These are phyloP conservation scores for Neocucurbitaria cava DNA, from an alignment of 2,329 filamentous ascomycete species.

Conservation along the genomic window DNA sequence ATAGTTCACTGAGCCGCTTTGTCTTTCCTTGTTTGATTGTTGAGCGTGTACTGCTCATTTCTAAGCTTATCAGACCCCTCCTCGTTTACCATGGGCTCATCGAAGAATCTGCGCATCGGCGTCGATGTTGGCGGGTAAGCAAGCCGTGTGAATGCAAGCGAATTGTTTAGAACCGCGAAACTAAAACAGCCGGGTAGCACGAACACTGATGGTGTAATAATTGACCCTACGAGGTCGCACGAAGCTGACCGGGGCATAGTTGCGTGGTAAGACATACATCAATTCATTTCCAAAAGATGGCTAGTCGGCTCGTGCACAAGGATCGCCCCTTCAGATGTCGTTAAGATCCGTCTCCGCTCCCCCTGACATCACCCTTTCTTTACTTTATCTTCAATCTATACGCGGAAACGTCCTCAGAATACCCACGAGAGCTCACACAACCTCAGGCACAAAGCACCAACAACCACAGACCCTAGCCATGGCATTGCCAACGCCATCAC, in stretches of 20 bases:
- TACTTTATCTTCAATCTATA: background rate
- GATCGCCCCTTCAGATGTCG: background rate
- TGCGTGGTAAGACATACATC: slow-evolving; percentile 35
- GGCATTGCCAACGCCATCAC: slow-evolving; percentile 46
- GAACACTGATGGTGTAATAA: slow-evolving; percentile 47
- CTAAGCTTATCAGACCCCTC: background rate
- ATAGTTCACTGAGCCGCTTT: background rate
- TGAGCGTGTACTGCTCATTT: background rate
- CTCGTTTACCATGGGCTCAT: slow-evolving; percentile 10
- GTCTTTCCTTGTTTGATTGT: background rate
- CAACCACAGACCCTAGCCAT: slow-evolving; percentile 47
- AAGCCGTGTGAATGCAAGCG: background rate
- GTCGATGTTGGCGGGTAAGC: slow-evolving; percentile 53
- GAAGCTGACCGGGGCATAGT: slow-evolving; percentile 40
- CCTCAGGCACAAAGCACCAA: slow-evolving; percentile 48
- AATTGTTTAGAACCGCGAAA: background rate
- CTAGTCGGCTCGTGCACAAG: background rate
- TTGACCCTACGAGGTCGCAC: slow-evolving; percentile 38
- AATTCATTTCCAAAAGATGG: no score
- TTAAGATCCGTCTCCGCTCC: background rate
- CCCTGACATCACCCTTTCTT: background rate
- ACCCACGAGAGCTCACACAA: background rate
- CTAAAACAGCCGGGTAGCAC: slow-evolving; percentile 30
- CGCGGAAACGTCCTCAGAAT: background rate
- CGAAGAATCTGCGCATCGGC: slow-evolving; percentile 48